Base-by-base conservation (phyloP, 1,284 basidiomycete genomes). In the Trichosporon sp. region DNA sequence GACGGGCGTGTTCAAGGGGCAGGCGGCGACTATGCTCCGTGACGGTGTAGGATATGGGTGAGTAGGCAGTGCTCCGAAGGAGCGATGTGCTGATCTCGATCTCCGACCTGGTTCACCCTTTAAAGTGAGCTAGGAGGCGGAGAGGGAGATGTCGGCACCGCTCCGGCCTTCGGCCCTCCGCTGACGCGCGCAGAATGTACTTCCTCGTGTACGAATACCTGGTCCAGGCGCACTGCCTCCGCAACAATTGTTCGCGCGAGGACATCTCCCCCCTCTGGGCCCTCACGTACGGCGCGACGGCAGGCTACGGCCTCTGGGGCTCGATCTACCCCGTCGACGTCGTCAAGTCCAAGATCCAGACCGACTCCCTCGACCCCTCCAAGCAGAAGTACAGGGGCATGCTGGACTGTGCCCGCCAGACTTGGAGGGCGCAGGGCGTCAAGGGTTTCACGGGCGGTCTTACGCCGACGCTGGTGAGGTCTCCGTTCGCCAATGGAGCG, bases 261-360 rank as follows among this genome's bases (percentile, higher is more conserved):
- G 88, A 96, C 77, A 89, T 97, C 71, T 90, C 86, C 68, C 89
- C 93, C 1, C 80, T 89, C 63, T 92, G 91, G 76, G 88, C 94
- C 7, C 88, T 94, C 14, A 85, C 92, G 11, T 96, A 92, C 79
- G 95, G 95, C 73, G 94, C 93, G 19, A 87, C 90, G 1, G 93
- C 94, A 8, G 83, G 83, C 51, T 84, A 81, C 72, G 83, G 81
- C n/a, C 78, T 85, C 59, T 85, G 85, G 85, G 72, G 35, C 31
- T 86, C 92, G 10, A 94, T 94, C 85, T 95, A 95, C 85, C 93
- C 93, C 7, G 90, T 94, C 82, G 95, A 96, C 84, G 93, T 97
- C 88, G 90, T 98, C 82, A 98, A 98, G 83, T 93, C 92, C 35
- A 90, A 94, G 70, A 91, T 98, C 86, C 96, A 98, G 85, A 98